Percentiles rank a stretch among this genome's conserved stretches.
phyloP scores from a whole-genome alignment of 179 eudicot genomes.

The Spergularia azorica region DNA sequence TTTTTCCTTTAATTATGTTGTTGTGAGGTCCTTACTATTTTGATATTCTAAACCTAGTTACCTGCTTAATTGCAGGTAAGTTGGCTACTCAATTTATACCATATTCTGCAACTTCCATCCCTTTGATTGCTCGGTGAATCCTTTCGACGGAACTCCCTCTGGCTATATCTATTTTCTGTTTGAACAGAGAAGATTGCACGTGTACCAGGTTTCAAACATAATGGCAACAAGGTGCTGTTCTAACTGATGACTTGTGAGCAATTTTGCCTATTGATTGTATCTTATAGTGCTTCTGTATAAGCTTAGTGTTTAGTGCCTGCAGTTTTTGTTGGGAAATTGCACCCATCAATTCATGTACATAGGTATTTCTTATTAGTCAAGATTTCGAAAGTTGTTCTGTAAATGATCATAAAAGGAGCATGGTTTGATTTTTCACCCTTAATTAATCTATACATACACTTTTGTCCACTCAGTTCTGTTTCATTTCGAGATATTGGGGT shows the following conservation, averaged over 20 bases:
- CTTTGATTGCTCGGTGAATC: neutral
- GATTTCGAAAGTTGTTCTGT: slow-evolving; percentile 13
- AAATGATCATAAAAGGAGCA: slow-evolving; percentile 20
- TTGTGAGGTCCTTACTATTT: neutral
- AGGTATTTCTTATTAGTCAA: neutral
- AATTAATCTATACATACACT: neutral
- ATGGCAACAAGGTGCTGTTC: slow-evolving; percentile 8
- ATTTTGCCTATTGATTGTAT: slow-evolving; percentile 28
- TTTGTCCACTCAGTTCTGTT: neutral
- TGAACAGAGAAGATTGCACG: slow-evolving; percentile 27
- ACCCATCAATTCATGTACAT: slow-evolving; percentile 23
- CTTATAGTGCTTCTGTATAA: slow-evolving; percentile 1
- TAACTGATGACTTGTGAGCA: slow-evolving; percentile 20
- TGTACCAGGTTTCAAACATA: slow-evolving; percentile 13
- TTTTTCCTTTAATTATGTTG: neutral
- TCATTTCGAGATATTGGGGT: neutral
- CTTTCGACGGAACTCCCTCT: neutral
- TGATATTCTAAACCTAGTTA: neutral
- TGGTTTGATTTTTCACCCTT: neutral
- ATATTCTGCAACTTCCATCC: neutral
- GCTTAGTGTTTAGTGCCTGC: slow-evolving; percentile 3
- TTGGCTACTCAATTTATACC: neutral
- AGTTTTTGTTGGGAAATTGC: neutral
- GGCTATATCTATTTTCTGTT: neutral
- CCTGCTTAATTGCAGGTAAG: slow-evolving; percentile 8